phyloP scores from a whole-genome alignment of 2,329 filamentous ascomycete species.

The Colletotrichum eremochloae region DNA sequence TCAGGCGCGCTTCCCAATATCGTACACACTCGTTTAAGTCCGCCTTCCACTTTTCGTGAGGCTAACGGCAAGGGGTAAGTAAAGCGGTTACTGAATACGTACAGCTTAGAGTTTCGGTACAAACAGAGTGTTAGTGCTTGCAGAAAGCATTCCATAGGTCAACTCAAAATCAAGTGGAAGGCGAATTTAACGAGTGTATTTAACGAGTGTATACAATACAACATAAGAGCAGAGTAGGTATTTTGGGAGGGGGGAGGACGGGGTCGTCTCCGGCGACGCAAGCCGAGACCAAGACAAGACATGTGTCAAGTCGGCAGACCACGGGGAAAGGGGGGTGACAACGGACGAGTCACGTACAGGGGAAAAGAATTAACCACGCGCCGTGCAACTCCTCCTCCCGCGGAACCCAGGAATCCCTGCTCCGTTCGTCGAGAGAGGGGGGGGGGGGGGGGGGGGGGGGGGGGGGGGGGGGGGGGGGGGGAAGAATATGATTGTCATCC shows the following conservation, averaged over 20 bases:
- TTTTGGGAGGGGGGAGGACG: background rate
- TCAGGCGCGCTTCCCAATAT: background rate
- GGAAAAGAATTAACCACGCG: background rate
- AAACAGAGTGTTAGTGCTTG: no score
- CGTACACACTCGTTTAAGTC: no score
- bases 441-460: background rate
- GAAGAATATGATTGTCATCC: background rate
- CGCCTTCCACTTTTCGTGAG: no score
- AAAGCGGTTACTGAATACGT: no score
- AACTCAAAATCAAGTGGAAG: no score
- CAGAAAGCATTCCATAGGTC: no score
- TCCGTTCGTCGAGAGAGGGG: background rate
- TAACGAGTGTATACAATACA: background rate
- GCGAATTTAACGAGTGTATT: no score
- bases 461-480: background rate
- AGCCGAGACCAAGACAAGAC: constrained; percentile 39
- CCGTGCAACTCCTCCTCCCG: background rate
- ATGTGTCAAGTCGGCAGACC: constrained; percentile 33
- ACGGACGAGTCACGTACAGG: constrained; percentile 22
- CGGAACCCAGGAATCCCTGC: constrained; percentile 1
- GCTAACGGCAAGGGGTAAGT: no score
- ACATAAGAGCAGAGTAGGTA: background rate
- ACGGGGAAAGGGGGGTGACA: background rate
- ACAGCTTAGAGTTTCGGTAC: no score
- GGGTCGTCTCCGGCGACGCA: constrained; percentile 2